Base-by-base conservation (phyloP, 805 yeast species). In the Spathaspora passalidarum region DNA sequence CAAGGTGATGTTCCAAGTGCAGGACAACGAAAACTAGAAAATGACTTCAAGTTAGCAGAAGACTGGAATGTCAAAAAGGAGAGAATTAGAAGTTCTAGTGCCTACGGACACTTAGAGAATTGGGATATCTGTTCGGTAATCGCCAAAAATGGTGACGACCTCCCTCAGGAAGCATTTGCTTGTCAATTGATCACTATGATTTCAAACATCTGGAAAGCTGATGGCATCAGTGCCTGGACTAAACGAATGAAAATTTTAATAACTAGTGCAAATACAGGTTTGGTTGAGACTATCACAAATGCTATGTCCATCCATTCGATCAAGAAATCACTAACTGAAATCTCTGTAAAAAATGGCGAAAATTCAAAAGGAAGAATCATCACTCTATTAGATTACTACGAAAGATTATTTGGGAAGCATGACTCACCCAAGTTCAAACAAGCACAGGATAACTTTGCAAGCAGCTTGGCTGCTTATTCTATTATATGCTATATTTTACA, bases 101-200 rank as follows among this genome's bases (percentile, higher is more conserved):
- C 81, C 7, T 90, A 73, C 59, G 99, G 99, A 0, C 94, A 90
- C 59, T 64, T 86, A 25, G 87, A 85, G 20, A 87, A 89, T 61
- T 94, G 99, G 99, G 97, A 94, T 51, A 64, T 94, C 34, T 89
- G 92, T 53, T 91, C 97, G 0, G 97, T 92, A 2, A 94, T 94
- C 60, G 96, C 95, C 10, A 94, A 94, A 60, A 92, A 96, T 23
- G 99, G 99, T 29, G 92, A 87, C 57, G 99, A 94, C 66, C 65
- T 94, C 43, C 86, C 96, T 19, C 99, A 94, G 62, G 99, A 94
- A 63, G 97, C 99, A 0, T 90, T 94, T 73, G 99, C 99, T 0
- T 90, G 97, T 51, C 99, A 94, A 62, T 63, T 94, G 38, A 92
- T 94, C 43, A 85, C 86, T 49, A 85, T 96, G 19, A 88, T 92